Conservation (phyloP, 176 grass and related monocot species). For the Oryza meridionalis region DNA sequence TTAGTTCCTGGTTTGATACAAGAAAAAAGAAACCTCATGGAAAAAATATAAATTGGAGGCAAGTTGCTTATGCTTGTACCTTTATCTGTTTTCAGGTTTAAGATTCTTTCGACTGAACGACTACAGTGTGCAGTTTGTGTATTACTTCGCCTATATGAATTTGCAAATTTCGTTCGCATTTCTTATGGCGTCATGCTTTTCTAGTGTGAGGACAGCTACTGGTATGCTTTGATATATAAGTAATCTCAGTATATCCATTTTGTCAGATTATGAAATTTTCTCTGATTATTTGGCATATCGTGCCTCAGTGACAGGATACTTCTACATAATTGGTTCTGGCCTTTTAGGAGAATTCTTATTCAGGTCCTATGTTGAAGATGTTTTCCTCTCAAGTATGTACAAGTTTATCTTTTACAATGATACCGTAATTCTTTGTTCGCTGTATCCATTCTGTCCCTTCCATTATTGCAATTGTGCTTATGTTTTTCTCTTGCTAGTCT, state of each 20-base stretch:
- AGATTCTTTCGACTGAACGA: constrained; percentile 69
- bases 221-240: constrained; percentile 45
- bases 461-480: background rate
- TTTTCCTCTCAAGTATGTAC: constrained; percentile 67
- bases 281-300: constrained; percentile 35
- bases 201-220: constrained; percentile 71
- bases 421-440: background rate
- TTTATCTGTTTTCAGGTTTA: constrained; percentile 58
- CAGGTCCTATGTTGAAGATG: constrained; percentile 64
- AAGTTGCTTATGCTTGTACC: constrained; percentile 6
- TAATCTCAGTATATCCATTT: background rate
- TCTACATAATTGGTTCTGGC: constrained; percentile 72
- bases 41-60: constrained; percentile 4
- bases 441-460: background rate
- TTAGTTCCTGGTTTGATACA: constrained; percentile 7
- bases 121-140: constrained; percentile 67
- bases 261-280: constrained; percentile 19
- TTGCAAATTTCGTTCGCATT: constrained; percentile 85
- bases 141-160: constrained; percentile 76
- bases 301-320: constrained; percentile 77
- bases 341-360: constrained; percentile 64
- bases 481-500: background rate
- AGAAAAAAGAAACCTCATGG: background rate
- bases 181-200: constrained; percentile 66
- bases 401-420: constrained; percentile 16